Base-by-base conservation (phyloP, 495 filamentous ascomycete genomes). In the Aspergillus steynii region DNA sequence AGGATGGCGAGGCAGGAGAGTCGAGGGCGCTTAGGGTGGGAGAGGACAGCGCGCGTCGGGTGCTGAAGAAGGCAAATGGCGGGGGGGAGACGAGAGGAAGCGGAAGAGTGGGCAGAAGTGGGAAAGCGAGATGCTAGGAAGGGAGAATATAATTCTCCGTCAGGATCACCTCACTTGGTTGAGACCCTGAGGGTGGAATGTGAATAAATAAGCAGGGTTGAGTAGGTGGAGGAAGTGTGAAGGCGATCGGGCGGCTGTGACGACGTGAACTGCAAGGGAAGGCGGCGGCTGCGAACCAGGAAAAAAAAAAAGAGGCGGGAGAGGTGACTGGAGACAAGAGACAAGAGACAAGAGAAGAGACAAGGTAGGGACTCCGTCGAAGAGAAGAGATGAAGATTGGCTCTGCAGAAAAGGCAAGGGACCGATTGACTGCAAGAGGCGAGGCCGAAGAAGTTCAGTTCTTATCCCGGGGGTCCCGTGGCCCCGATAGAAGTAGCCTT, bases 41-140 rank as follows among this genome's bases (percentile, higher is more conserved):
- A 51, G 9, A 65, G 55, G 53, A 51, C 37, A 65, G 62, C 60
- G 52, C 61, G 63, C 60, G 62, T 59, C 59, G 59, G 62, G 53
- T 34, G 66, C 53, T 45, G 29, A 50, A 28, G 46, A 37, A 60
- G 65, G 61, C 61, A 34, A 42, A 42, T 42, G 37, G 37, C 37
- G 37, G 37, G 37, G 37, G 5, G 12, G 9, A 2, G 37, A 42
- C 9, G 9, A 15, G 37, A 42, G 3, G 9, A 14, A 12, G 14
- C 1, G 37, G 37, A 15, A 15, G 10, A 42, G 9, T 4, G 31
- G 31, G 5, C 1, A 34, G 31, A 34, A 4, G 20, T 34, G 5
- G 5, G 31, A 34, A 4, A 9, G 9, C 6, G 5, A 34, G 31
- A 20, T 34, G 1, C 31, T 9, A 34, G 31, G 31, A 14, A 42